A percentile compares a stretch with the other conserved stretches of the same genome.
These are phyloP conservation scores for Endocalyx cinctus DNA, from an alignment of 2,329 filamentous ascomycete species.

Conservation along the genomic window DNA sequence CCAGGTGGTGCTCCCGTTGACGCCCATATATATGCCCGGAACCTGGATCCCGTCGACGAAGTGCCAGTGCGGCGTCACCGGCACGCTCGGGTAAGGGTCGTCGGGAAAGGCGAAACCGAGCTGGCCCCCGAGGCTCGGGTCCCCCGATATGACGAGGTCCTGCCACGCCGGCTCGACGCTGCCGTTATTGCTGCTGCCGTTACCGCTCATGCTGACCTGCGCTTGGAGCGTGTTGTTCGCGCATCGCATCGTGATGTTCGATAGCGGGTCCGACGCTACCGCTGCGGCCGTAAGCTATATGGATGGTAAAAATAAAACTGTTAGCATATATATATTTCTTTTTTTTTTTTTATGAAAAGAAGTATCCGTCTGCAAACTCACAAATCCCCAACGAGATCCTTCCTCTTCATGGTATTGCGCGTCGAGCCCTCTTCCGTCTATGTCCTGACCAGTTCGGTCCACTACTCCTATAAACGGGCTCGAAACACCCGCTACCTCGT, in stretches of 20 bases:
- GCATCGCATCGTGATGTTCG: conserved; percentile 11
- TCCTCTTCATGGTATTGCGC: conserved; percentile 9
- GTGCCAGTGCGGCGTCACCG: conserved; percentile 11
- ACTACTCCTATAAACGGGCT: conserved; percentile 10
- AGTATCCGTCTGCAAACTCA: conserved; percentile 2
- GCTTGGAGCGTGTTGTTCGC: conserved; percentile 11
- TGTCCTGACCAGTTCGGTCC: conserved; percentile 8
- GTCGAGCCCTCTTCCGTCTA: conserved; percentile 10
- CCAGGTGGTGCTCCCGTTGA: conserved; percentile 6
- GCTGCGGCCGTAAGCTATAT: conserved; percentile 11
- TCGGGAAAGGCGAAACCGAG: conserved; percentile 10
- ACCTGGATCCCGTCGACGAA: conserved; percentile 11
- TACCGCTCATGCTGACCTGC: conserved; percentile 2
- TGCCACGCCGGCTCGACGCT: conserved; percentile 6
- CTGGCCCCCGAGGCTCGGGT: conserved; percentile 9
- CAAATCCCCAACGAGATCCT: conserved; percentile 7
- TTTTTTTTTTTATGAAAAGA: background rate
- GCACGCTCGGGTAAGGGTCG: conserved; percentile 5
- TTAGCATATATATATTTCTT: too few species aligned
- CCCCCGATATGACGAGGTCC: conserved; percentile 10
- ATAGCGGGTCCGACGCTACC: conserved; percentile 2
- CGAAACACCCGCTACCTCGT: conserved; percentile 2
- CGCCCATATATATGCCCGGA: conserved; percentile 10
- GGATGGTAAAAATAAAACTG: background rate
- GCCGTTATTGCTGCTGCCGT: too few species aligned